Percentiles rank a stretch among this genome's conserved stretches.
Conservation (phyloP, 768 basidiomycete species). For the Leccinum variicolor region DNA sequence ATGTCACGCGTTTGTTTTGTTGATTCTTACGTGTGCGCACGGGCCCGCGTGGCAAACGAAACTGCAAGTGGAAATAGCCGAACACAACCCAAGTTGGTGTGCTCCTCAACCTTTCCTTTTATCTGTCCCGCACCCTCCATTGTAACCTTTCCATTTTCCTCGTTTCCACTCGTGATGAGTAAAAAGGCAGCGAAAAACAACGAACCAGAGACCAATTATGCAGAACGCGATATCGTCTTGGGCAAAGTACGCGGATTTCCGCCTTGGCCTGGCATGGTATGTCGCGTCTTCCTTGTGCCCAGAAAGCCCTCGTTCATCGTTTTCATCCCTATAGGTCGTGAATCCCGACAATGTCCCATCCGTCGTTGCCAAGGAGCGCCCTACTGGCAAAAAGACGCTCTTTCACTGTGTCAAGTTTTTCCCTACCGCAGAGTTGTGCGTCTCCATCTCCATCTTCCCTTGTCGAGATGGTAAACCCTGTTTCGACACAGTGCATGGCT, state of each 20-base stretch:
- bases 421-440: conserved; percentile 92
- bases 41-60: conserved; percentile 39
- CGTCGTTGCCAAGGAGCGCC: conserved; percentile 65
- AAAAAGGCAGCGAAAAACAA: conserved; percentile 49
- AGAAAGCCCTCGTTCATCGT: conserved; percentile 9
- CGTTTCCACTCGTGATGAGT: conserved; percentile 34
- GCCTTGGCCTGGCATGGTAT: conserved; percentile 91
- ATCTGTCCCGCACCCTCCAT: conserved; percentile 32
- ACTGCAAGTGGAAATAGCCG: conserved; percentile 39
- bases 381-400: conserved; percentile 63
- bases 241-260: conserved; percentile 94
- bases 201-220: conserved; percentile 50
- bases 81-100: conserved; percentile 38
- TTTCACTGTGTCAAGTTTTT: conserved; percentile 86
- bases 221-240: conserved; percentile 80
- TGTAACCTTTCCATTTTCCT: conserved; percentile 16
- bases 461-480: conserved; percentile 7
- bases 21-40: conserved; percentile 38
- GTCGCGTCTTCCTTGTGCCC: conserved; percentile 35
- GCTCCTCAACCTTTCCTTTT: conserved; percentile 39
- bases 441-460: conserved; percentile 22
- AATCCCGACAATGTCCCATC: conserved; percentile 66
- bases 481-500: conserved; percentile 71
- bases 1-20: conserved; percentile 31
- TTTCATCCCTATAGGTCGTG: conserved; percentile 56